Evolutionary conservation across 2,329 filamentous ascomycete species (phyloP).

Genomic region (Ceratocystis diversiconidia): DNA sequence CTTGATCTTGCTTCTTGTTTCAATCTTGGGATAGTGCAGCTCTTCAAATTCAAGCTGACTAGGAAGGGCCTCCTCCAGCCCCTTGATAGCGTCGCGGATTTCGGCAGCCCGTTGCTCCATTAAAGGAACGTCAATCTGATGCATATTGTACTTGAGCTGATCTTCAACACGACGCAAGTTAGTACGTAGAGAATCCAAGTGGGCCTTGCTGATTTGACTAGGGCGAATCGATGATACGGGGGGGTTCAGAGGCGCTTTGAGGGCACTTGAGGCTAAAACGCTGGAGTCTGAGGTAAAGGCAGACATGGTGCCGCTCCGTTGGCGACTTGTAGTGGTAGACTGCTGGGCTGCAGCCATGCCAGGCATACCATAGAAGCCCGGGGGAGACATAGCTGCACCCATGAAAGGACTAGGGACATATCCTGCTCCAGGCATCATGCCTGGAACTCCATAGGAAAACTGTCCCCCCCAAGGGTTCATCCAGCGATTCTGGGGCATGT

Average conservation of each 20-base stretch:
- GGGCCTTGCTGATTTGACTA: constrained; percentile 47
- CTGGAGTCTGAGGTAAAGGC: not conserved
- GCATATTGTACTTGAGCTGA: constrained; percentile 46
- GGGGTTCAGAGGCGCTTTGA: constrained; percentile 24
- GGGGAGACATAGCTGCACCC: constrained; percentile 9
- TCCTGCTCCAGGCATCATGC: constrained; percentile 12
- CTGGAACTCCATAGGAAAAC: constrained; percentile 15
- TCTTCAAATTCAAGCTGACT: constrained; percentile 35
- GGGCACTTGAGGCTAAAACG: not conserved
- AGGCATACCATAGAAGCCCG: constrained; percentile 9
- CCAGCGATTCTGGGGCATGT: constrained; percentile 14
- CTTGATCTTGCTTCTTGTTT: constrained; percentile 21
- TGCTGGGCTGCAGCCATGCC: constrained; percentile 8
- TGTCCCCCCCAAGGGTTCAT: constrained; percentile 16
- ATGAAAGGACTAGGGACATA: constrained; percentile 14
- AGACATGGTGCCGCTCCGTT: constrained; percentile 7
- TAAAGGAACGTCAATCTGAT: constrained; percentile 45
- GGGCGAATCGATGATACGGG: constrained; percentile 45
- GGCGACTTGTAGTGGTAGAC: not conserved
- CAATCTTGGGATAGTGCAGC: constrained; percentile 28
- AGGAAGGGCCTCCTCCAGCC: constrained; percentile 36
- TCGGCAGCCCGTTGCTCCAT: constrained; percentile 32
- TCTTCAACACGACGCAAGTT: constrained; percentile 32
- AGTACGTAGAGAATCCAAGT: constrained; percentile 42
- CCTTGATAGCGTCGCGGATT: constrained; percentile 33